Evolutionary conservation across 2,329 filamentous ascomycete genomes (phyloP).

Genomic region (Cladosporium sp.): DNA sequence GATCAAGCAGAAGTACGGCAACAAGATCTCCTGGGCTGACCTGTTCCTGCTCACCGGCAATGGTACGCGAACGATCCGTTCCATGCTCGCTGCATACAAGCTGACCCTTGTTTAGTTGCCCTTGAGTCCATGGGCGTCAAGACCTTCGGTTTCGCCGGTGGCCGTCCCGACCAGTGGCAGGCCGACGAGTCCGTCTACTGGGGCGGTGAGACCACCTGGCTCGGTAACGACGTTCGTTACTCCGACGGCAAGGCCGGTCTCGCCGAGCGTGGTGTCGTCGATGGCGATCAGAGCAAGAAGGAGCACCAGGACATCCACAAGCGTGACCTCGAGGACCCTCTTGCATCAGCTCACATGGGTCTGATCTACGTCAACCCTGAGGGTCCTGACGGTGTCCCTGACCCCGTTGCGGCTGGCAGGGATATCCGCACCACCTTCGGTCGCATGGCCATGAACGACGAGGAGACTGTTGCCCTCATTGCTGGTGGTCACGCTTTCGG

Average conservation of each 20-base stretch:
- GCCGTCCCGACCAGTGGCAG: constrained; percentile 67
- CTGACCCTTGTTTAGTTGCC: constrained; percentile 40
- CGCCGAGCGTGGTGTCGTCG: constrained; percentile 36
- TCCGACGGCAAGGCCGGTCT: constrained; percentile 45
- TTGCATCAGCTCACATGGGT: constrained; percentile 66
- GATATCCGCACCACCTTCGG: constrained; percentile 71
- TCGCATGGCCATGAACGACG: constrained; percentile 78
- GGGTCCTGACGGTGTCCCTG: constrained; percentile 65
- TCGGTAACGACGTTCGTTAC: constrained; percentile 69
- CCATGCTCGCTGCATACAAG: neutral
- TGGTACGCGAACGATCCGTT: constrained; percentile 26
- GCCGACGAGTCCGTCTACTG: constrained; percentile 72
- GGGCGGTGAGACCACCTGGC: constrained; percentile 68
- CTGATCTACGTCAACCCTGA: constrained; percentile 80
- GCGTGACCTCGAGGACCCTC: constrained; percentile 60
- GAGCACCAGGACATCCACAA: constrained; percentile 41
- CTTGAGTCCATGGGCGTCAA: constrained; percentile 71
- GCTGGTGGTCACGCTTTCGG: constrained; percentile 73
- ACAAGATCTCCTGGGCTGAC: constrained; percentile 77
- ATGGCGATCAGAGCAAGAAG: constrained; percentile 37
- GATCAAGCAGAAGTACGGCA: constrained; percentile 78
- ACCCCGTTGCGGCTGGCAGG: constrained; percentile 60
- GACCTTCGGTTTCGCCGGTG: constrained; percentile 67
- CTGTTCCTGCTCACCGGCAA: constrained; percentile 66
- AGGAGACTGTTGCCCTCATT: constrained; percentile 75